Evolutionary conservation across 257 asterid species (phyloP).

Genomic region (Solanum pennellii): DNA sequence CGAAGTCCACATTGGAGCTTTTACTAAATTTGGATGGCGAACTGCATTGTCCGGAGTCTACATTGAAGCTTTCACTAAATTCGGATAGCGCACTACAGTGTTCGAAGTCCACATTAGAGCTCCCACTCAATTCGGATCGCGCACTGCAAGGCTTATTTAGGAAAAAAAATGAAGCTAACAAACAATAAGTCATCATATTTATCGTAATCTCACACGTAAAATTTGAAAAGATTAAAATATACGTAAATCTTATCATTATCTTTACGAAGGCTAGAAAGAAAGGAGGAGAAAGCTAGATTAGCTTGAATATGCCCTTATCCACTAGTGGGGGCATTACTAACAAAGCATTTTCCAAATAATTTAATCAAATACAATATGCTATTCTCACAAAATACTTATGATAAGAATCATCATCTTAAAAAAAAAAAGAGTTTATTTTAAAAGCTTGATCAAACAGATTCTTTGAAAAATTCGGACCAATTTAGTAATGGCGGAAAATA

Average conservation of each 20-base stretch:
- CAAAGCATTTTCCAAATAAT: neutral
- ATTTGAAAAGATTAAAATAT: rapidly evolving
- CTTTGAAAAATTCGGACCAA: neutral
- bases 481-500: neutral
- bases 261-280: no score
- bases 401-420: rapidly evolving
- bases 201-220: no score
- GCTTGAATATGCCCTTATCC: neutral
- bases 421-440: neutral
- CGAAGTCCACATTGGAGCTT: no score
- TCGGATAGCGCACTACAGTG: no score
- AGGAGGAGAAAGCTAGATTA: neutral
- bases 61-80: no score
- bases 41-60: no score
- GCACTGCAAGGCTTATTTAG: rapidly evolving
- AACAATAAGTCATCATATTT: rapidly evolving
- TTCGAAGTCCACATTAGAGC: rapidly evolving
- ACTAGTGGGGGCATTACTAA: neutral
- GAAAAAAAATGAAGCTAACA: no score
- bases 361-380: neutral
- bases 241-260: neutral
- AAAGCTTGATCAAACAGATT: neutral
- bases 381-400: neutral
- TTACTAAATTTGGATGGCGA: rapidly evolving
- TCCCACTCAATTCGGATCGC: no score